A percentile compares a stretch with the other conserved stretches of the same genome.
phyloP scores from a whole-genome alignment of 192 early-diverging fungal species.

The Backusella tuberculispora region DNA sequence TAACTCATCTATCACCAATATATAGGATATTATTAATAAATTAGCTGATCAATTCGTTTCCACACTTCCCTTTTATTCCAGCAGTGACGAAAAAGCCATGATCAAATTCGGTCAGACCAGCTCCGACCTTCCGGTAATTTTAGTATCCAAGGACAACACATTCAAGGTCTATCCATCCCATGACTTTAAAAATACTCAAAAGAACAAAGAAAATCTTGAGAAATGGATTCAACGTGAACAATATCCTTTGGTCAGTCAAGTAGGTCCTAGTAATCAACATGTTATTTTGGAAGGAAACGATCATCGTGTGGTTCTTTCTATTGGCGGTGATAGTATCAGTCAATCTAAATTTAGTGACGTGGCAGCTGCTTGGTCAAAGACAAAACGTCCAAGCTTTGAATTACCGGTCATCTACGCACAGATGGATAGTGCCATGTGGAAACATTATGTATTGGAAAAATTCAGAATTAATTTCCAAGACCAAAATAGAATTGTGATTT shows the following conservation, averaged over 20 bases:
- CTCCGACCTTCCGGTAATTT: slow-evolving; percentile 47
- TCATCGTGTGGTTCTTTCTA: slow-evolving; percentile 64
- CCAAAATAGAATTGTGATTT: slow-evolving; percentile 26
- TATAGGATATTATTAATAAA: slow-evolving; percentile 22
- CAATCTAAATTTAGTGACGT: background rate
- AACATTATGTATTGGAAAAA: slow-evolving; percentile 58
- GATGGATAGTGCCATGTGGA: slow-evolving; percentile 66
- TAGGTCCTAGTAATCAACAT: slow-evolving; percentile 69
- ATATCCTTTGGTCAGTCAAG: slow-evolving; percentile 65
- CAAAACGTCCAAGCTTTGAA: slow-evolving; percentile 9
- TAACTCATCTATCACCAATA: background rate
- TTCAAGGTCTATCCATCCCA: slow-evolving; percentile 29
- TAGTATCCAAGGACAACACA: slow-evolving; percentile 65
- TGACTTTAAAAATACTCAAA: slow-evolving; percentile 15
- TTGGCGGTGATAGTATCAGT: slow-evolving; percentile 52
- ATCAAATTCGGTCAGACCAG: slow-evolving; percentile 23
- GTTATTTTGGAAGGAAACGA: slow-evolving; percentile 64
- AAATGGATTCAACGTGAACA: slow-evolving; percentile 70
- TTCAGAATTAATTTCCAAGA: slow-evolving; percentile 42
- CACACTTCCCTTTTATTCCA: slow-evolving; percentile 41
- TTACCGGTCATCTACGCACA: slow-evolving; percentile 61
- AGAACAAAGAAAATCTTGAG: slow-evolving; percentile 48
- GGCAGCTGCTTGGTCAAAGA: slow-evolving; percentile 11
- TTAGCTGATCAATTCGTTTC: slow-evolving; percentile 31
- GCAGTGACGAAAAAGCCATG: slow-evolving; percentile 35